Evolutionary conservation across 805 yeast species (phyloP), one percentile per base, ranked within the genome.

Genomic region (Saccharomycopsis sp.): DNA sequence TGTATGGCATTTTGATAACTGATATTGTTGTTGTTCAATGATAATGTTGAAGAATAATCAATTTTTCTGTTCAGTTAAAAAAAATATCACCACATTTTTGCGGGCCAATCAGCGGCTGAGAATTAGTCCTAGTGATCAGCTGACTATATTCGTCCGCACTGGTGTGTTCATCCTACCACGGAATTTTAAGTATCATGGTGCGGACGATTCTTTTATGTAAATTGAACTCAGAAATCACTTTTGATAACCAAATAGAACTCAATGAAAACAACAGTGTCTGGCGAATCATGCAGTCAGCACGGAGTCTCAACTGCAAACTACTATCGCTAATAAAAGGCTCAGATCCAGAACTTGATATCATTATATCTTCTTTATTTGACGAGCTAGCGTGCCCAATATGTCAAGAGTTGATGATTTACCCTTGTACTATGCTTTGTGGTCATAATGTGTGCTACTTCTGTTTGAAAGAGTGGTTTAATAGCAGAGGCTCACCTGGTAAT

Each of bases 1-100:
- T 52, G 51, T 54, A 58, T 28, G 10, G 10, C 15, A 10, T 28
- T 28, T 9, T 28, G 31, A 28, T n/a, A 10, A n/a, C 26, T 23
- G 6, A 23, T 23, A n/a, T n/a, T n/a, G n/a, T 23, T 23, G 26
- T 23, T 23, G 10, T 23, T 23, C 26, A 23, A 23, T 6, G 10
- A 23, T 8, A 23, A 10, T 23, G 26, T 23, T 23, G 26, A 8
- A 23, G 26, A 8, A 23, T 23, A 10, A 8, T 23, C 26, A 8
- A 6, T 33, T 34, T 31, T 21, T 21, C 14, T 15, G 25, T 18
- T 37, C 26, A 15, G 18, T 36, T 31, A 28, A 28, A 28, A 25
- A 34, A 34, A 34, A 34, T 23, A 34, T 34, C 37, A 34, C 29
- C 30, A 25, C 15, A 33, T 21, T 19, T 33, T 33, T 23, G 10